Evolutionary conservation across 768 basidiomycete species (phyloP), one percentile per base, ranked within the genome.

Genomic region (Lactarius sp.): DNA sequence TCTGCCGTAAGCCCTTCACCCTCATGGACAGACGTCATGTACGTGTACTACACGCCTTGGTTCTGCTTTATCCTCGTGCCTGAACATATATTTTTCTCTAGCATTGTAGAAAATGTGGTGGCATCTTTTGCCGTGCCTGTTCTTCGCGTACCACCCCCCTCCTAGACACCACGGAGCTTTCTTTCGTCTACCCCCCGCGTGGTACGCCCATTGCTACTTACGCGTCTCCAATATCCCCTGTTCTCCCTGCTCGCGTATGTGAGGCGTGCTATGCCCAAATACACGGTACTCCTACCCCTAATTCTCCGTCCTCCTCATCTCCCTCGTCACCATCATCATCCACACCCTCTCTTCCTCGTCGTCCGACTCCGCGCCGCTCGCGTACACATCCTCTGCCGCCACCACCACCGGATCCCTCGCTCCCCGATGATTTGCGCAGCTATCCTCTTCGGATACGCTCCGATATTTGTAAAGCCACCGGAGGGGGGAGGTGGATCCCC

Each of bases 31-130:
- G 90, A 66, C 83, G 84, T 75, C 90, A 92, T 71, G 87, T 88
- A 71, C 69, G 86, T 80, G 16, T 52, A 36, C 20, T 10, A 52
- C 52, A 41, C 13, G 13, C 55, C 52, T 20, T n/a, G 8, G 37
- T 10, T 65, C 52, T 39, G 39, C n/a, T 60, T 59, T 42, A 47
- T 36, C 54, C 22, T 60, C 56, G 39, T n/a, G 37, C 60, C 18
- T 54, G 34, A 22, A 14, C 51, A 12, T n/a, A 3, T 16, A 27
- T 31, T 13, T 13, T 20, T 18, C 50, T 36, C 56, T 49, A 88
- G 86, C 90, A 92, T 65, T 92, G 90, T 74, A 83, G 90, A 72
- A 92, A 91, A 72, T 92, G 90, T 68, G 90, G 90, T 55, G 88
- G 88, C 66, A 76, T 92, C 36, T 91, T 85, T 72, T 92, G 90